Percentiles rank a stretch among this genome's conserved stretches.
Evolutionary conservation across 345 rosid genomes (phyloP).

Genomic region (Passiflora organensis): DNA sequence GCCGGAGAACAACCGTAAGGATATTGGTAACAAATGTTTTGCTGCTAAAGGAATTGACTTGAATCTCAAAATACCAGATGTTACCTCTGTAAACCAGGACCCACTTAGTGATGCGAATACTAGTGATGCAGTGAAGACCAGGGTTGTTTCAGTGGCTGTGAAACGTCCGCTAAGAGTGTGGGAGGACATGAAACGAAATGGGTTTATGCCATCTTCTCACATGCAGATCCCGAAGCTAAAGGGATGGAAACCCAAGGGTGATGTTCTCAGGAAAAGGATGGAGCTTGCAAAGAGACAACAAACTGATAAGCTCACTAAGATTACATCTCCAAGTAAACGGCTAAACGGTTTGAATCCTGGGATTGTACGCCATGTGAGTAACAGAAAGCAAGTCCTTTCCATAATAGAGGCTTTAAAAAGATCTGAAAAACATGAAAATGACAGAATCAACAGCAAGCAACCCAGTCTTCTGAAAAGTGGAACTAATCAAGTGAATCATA

Average conservation of each 20-base stretch:
- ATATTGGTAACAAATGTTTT: no score
- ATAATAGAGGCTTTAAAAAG: constrained; percentile 73
- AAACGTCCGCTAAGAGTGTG: constrained; percentile 65
- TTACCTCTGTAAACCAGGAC: constrained; percentile 45
- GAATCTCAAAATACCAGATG: constrained; percentile 51
- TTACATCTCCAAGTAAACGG: constrained; percentile 88
- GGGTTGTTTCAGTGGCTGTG: constrained; percentile 42
- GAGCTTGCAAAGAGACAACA: constrained; percentile 73
- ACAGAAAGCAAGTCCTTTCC: constrained; percentile 81
- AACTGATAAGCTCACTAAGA: constrained; percentile 69
- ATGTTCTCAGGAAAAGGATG: constrained; percentile 50
- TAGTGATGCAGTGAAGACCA: constrained; percentile 20
- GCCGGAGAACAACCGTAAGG: constrained; percentile 14
- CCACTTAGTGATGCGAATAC: constrained; percentile 30
- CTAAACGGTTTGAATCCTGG: constrained; percentile 87
- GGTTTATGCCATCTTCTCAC: constrained; percentile 51
- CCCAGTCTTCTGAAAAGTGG: constrained; percentile 30
- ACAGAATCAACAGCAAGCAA: constrained; percentile 24
- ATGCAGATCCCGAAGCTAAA: constrained; percentile 64
- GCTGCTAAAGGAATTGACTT: constrained; percentile 33
- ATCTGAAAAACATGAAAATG: constrained; percentile 40
- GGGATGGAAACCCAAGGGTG: constrained; percentile 51
- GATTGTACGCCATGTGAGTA: constrained; percentile 85
- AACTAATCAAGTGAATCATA: constrained; percentile 19
- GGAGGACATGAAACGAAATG: constrained; percentile 88